Percentiles rank a stretch among this genome's conserved stretches.
Conservation (phyloP, 163 green algal genomes). For the Smithsoniella earleae region DNA sequence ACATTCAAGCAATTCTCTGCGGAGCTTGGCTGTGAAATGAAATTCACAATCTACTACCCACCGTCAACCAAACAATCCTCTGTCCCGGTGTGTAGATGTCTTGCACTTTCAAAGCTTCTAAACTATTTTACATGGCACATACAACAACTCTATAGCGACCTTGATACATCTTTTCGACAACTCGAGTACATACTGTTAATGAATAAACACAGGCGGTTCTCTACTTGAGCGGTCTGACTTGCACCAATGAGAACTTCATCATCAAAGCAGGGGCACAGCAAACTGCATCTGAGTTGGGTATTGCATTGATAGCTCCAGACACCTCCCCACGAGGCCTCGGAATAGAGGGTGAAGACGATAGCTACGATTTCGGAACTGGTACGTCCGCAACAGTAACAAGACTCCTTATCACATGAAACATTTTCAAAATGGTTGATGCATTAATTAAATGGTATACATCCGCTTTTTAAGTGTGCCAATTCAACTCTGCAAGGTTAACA, state of each 20-base stretch:
- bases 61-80: not conserved
- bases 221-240: conserved; percentile 91
- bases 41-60: conserved; percentile 41
- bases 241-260: conserved; percentile 94
- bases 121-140: no score
- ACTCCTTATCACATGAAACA: no score
- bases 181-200: not conserved
- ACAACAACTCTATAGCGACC: not conserved
- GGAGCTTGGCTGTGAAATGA: conserved; percentile 64
- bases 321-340: conserved; percentile 77
- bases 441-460: no score
- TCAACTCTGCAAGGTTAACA: no score
- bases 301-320: conserved; percentile 78
- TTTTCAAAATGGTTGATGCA: no score
- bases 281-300: conserved; percentile 54
- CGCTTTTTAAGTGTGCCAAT: no score
- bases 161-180: conserved; percentile 1
- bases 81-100: not conserved
- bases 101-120: no score
- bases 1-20: conserved; percentile 65
- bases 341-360: conserved; percentile 62
- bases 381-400: no score
- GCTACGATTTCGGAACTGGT: conserved; percentile 79
- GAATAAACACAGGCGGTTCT: conserved; percentile 80
- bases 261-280: conserved; percentile 64